These are phyloP conservation scores for Pichia sp. DNA, from an alignment of 1,139 yeast genomes.

Conservation along the genomic window DNA sequence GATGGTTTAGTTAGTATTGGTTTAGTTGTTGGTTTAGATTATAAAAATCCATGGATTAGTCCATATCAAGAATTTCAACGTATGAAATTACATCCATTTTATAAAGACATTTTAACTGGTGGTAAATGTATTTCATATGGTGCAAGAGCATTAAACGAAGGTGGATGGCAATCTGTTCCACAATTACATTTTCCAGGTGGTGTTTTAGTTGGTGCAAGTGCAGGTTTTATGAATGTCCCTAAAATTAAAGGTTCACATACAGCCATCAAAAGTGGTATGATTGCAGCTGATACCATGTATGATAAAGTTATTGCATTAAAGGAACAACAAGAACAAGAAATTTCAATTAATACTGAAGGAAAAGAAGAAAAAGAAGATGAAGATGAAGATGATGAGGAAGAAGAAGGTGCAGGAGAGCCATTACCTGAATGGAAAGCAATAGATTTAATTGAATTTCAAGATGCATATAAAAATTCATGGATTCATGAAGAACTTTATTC, in stretches of 20 bases:
- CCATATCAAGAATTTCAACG: constrained; percentile 95
- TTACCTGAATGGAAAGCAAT: constrained; percentile 38
- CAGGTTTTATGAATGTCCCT: constrained; percentile 95
- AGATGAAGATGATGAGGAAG: constrained; percentile 33
- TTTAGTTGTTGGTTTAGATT: constrained; percentile 85
- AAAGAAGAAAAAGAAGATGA: constrained; percentile 30
- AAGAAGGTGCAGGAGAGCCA: constrained; percentile 28
- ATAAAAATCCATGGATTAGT: constrained; percentile 85
- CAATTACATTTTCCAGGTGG: constrained; percentile 92
- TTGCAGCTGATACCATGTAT: constrained; percentile 84
- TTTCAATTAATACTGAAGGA: constrained; percentile 35
- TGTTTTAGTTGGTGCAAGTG: constrained; percentile 85
- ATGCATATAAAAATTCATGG: constrained; percentile 71
- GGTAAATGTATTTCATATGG: constrained; percentile 93
- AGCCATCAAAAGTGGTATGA: constrained; percentile 89
- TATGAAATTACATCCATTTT: constrained; percentile 87
- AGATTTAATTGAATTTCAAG: constrained; percentile 53
- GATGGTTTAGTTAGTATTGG: constrained; percentile 89
- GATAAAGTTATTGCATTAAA: constrained; percentile 41
- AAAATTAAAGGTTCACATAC: constrained; percentile 98
- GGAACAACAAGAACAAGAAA: constrained; percentile 35
- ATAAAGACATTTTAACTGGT: constrained; percentile 66
- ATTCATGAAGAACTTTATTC: constrained; percentile 71
- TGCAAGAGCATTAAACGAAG: constrained; percentile 94
- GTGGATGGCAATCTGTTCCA: constrained; percentile 91